These are phyloP conservation scores for Marchantia paleacea DNA, from an alignment of 225 moss, liverwort and hornwort genomes.

Conservation along the genomic window DNA sequence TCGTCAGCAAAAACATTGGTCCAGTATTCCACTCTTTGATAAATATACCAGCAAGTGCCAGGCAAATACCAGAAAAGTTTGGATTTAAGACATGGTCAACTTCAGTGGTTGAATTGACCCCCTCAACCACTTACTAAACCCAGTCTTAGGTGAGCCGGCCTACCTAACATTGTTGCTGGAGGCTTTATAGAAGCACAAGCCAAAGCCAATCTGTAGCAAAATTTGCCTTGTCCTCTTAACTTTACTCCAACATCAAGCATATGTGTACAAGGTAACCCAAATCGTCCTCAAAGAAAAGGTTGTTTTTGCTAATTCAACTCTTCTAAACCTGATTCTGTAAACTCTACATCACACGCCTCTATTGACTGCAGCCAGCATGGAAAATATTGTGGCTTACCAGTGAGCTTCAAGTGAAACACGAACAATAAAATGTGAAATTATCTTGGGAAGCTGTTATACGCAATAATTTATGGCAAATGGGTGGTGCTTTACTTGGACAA, in stretches of 20 bases:
- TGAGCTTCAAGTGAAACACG: not conserved
- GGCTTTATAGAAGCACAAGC: not conserved
- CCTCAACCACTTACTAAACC: slow-evolving; percentile 5
- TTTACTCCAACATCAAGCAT: not conserved
- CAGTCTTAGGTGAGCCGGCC: slow-evolving; percentile 1
- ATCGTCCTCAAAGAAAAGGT: not conserved
- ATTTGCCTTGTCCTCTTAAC: not conserved
- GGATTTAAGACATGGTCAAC: not conserved
- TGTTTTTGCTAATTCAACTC: slow-evolving; percentile 2
- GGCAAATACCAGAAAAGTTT: not conserved
- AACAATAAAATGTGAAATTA: slow-evolving; percentile 3
- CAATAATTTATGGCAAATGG: slow-evolving; percentile 15
- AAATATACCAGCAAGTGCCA: not conserved
- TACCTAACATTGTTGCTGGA: not conserved
- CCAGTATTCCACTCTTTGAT: not conserved
- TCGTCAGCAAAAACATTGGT: not conserved
- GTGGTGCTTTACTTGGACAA: slow-evolving; percentile 54
- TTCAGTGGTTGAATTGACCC: slow-evolving; percentile 5
- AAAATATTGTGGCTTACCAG: slow-evolving; percentile 5
- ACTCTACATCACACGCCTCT: slow-evolving; percentile 17
- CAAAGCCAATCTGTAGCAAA: slow-evolving; percentile 9
- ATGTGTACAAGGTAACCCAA: slow-evolving; percentile 14
- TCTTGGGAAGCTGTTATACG: not conserved
- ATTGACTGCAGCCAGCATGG: slow-evolving; percentile 5
- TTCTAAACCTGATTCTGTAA: not conserved